Base-by-base conservation (phyloP, 345 rosid species). In the Boechera retrofracta region DNA sequence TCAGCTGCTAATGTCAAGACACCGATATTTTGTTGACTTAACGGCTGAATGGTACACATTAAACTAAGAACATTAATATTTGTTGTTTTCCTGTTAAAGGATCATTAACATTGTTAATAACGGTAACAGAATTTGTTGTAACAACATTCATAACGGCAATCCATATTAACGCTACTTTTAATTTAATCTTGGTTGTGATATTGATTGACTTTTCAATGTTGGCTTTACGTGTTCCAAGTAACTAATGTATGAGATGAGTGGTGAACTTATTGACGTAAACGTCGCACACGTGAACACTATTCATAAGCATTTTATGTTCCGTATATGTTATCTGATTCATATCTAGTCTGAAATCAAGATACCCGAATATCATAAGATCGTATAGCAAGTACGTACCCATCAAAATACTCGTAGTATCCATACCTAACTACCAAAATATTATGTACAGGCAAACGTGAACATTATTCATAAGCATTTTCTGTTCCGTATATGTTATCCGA, bases 1-100 rank as follows among this genome's bases (percentile, higher is more conserved):
- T 59, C 48, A 58, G 74, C 65, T 56, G 55, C 26, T 59, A 71
- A 7, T 32, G 60, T 24, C 45, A 71, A 71, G 26, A 71, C 41
- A 69, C 15, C 51, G 24, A 71, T 56, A 29, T 26, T 60, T 5
- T 60, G 2, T 60, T 69, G 51, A 56, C 67, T 28, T 55, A 53
- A 52, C 41, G 26, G 2, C 11, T 56, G 42, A 66, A 35, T 11
- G 59, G 67, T 53, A 33, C 56, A 53, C 54, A 53, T 39, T 41
- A 38, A 35, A 39, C 10, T 39, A 52, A 52, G 26, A 52, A 24
- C 62, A 26, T 54, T 48, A 44, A 5, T 4, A 39, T 4, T 11
- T 28, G 3, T 28, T 35, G 6, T 44, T 44, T 1, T 12, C 13
- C 6, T 44, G 48, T 44, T 44, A 44, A 35, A 38, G 42, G 42